Conservation (phyloP, 495 filamentous ascomycete species). For the Penicillium pulvis region DNA sequence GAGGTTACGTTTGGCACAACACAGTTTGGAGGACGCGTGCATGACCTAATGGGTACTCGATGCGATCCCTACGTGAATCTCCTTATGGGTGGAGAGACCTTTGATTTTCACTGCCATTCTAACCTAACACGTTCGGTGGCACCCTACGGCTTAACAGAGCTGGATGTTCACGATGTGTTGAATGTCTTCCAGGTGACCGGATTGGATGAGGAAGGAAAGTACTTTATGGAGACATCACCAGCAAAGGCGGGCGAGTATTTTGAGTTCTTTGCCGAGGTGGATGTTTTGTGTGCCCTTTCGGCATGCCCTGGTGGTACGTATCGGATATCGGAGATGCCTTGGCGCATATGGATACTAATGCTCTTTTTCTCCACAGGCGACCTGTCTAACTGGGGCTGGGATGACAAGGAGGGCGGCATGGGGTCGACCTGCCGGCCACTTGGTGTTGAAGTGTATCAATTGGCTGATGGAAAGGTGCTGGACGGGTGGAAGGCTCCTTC, state of each 20-base stretch:
- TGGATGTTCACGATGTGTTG: slow-evolving; percentile 78
- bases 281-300: slow-evolving; percentile 73
- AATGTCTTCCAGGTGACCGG: slow-evolving; percentile 84
- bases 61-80: slow-evolving; percentile 77
- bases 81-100: slow-evolving; percentile 66
- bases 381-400: slow-evolving; percentile 75
- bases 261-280: slow-evolving; percentile 77
- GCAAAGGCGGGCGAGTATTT: slow-evolving; percentile 66
- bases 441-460: slow-evolving; percentile 66
- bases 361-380: slow-evolving; percentile 56
- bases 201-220: slow-evolving; percentile 67
- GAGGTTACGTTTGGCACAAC: slow-evolving; percentile 42
- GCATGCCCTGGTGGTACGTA: slow-evolving; percentile 55
- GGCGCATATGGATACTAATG: slow-evolving; percentile 23
- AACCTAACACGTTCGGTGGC: slow-evolving; percentile 74
- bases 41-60: slow-evolving; percentile 76
- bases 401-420: slow-evolving; percentile 66
- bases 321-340: slow-evolving; percentile 1
- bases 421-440: slow-evolving; percentile 71
- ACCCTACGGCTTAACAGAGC: slow-evolving; percentile 66
- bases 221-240: slow-evolving; percentile 77
- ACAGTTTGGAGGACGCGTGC: slow-evolving; percentile 56
- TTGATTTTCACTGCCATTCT: slow-evolving; percentile 81
- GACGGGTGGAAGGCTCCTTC: slow-evolving; percentile 62
- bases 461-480: slow-evolving; percentile 53